Conservation (phyloP, 139 green algal species). For the Chlamydomonas incerta region DNA sequence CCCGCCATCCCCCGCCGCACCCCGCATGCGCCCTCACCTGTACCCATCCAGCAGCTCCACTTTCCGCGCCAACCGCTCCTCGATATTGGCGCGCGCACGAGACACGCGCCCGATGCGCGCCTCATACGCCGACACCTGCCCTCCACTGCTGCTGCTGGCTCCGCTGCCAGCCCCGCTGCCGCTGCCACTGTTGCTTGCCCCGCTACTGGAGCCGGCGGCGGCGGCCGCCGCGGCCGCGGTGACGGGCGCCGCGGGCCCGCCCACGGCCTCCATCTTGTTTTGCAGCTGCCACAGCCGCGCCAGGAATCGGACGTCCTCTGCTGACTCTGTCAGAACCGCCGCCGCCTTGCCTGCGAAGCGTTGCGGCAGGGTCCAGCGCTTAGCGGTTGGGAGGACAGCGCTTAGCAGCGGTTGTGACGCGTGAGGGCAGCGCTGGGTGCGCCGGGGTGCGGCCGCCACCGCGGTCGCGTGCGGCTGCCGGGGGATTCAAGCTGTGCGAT, state of each 20-base stretch:
- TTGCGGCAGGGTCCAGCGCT: no score
- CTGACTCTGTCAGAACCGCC: constrained; percentile 50
- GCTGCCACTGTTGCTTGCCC: neutral
- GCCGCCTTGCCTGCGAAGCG: constrained; percentile 52
- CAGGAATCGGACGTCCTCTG: constrained; percentile 85
- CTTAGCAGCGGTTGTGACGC: no score
- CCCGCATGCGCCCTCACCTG: neutral
- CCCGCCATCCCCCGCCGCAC: no score
- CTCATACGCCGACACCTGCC: constrained; percentile 56
- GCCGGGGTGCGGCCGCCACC: no score
- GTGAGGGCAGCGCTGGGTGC: no score
- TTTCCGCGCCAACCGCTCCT: constrained; percentile 70
- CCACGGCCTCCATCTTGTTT: constrained; percentile 89
- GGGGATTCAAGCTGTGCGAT: no score
- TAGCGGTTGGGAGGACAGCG: no score
- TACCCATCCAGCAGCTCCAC: constrained; percentile 88
- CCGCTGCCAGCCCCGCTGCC: neutral
- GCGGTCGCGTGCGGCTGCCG: no score
- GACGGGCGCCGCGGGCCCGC: neutral
- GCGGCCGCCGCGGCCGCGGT: neutral
- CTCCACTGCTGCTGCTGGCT: no score
- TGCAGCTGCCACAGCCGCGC: constrained; percentile 91
- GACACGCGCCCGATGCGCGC: constrained; percentile 77
- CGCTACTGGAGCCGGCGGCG: neutral
- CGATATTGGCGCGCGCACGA: constrained; percentile 70